Evolutionary conservation across 2,329 filamentous ascomycete genomes (phyloP), one percentile per base, ranked within the genome.

Genomic region (Aspergillus eucalypticola): DNA sequence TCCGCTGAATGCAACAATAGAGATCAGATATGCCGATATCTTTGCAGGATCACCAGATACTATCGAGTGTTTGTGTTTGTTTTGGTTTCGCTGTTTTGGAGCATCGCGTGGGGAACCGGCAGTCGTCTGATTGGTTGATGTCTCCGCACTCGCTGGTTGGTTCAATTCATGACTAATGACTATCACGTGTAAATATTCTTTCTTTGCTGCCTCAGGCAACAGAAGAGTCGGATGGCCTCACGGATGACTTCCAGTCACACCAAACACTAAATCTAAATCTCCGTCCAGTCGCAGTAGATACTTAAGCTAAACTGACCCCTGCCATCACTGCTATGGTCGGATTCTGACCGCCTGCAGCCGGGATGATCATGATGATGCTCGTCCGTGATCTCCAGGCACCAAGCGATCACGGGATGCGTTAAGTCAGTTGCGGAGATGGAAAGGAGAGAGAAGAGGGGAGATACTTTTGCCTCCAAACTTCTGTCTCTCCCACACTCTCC

Each of bases 61-160:
- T n/a, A 35, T 35, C 11, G 32, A 13, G 29, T 35, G 32, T 35
- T 35, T 35, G 32, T 35, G 52, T 54, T 54, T 54, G 52, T 54
- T 54, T 44, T 54, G 52, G 52, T 54, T 54, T 54, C 52, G n/a
- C 52, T 25, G 38, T 35, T 42, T 54, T 44, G 38, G 52, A 39
- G 38, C n/a, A 44, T 32, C 38, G 52, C 41, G 44, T 17, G 44
- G 44, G 44, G 38, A 25, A 27, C 23, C 8, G 51, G 35, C 17
- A 27, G 32, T 35, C 8, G 8, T 25, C 27, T 32, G 23, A 44
- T 44, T 54, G 38, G 50, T 39, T 2, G 23, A 35, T 7, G 7
- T 8, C 21, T 17, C 44, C 21, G 19, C 13, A 29, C 6, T n/a
- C 15, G 21, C 25, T 23, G 44, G 25, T 49, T 49, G 44, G 44